These are phyloP conservation scores for Spiromastix sp. DNA, from an alignment of 2,329 filamentous ascomycete genomes.

Conservation along the genomic window DNA sequence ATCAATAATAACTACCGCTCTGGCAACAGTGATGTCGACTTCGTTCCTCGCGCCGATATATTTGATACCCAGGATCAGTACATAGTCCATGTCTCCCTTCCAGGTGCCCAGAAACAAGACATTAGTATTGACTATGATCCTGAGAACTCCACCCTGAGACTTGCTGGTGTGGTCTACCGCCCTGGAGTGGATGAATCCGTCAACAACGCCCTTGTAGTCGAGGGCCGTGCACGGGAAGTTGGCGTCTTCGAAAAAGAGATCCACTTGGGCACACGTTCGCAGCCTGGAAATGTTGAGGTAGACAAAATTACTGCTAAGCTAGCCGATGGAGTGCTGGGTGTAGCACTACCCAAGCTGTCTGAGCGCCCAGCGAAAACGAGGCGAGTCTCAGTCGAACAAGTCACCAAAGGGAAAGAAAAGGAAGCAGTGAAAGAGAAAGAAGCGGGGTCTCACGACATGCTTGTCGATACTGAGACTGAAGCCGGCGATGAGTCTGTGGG, in stretches of 20 bases:
- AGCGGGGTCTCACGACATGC: conserved; percentile 12
- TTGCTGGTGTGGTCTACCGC: conserved; percentile 64
- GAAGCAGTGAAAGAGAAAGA: conserved; percentile 15
- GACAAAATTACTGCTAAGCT: conserved; percentile 62
- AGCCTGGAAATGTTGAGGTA: conserved; percentile 54
- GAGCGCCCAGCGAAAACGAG: conserved; percentile 25
- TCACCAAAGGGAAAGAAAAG: conserved; percentile 8
- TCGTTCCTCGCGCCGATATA: conserved; percentile 45
- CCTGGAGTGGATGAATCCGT: conserved; percentile 61
- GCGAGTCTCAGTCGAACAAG: conserved; percentile 38
- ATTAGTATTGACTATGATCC: conserved; percentile 66
- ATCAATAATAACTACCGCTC: conserved; percentile 6
- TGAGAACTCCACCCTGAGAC: conserved; percentile 52
- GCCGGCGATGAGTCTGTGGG: background rate
- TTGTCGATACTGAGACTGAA: conserved; percentile 18
- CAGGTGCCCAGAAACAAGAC: conserved; percentile 70
- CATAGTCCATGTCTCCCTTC: conserved; percentile 61
- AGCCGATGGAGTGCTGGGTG: conserved; percentile 64
- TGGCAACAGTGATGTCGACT: conserved; percentile 21
- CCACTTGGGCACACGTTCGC: conserved; percentile 41
- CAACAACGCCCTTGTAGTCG: conserved; percentile 50
- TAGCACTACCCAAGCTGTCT: conserved; percentile 67
- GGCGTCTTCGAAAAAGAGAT: conserved; percentile 66
- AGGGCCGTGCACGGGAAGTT: conserved; percentile 64
- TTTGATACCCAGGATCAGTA: conserved; percentile 59